Percentiles rank a stretch among this genome's conserved stretches.
Evolutionary conservation across 140 eudicot genomes (phyloP).

Genomic region (Ambrosia hybrid): DNA sequence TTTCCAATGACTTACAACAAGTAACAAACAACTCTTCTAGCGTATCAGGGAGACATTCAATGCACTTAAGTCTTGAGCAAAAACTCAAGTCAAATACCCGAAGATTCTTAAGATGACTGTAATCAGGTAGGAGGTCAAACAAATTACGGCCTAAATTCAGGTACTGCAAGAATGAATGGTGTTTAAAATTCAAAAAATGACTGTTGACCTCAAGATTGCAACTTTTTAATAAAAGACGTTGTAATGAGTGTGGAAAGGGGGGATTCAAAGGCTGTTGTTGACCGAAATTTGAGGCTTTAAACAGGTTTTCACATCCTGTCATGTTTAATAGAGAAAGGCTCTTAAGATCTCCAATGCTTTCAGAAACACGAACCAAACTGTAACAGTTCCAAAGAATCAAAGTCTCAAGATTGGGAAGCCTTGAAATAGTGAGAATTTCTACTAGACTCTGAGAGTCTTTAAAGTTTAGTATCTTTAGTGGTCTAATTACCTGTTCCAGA

Average conservation of each 20-base stretch:
- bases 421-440: constrained; percentile 15
- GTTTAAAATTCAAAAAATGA: constrained; percentile 1
- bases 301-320: constrained; percentile 32
- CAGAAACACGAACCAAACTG: constrained; percentile 30
- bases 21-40: constrained; percentile 29
- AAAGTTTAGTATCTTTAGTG: constrained; percentile 24
- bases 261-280: background rate
- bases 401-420: constrained; percentile 33
- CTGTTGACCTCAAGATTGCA: constrained; percentile 20
- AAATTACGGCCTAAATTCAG: constrained; percentile 26
- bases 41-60: constrained; percentile 25
- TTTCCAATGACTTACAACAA: constrained; percentile 25
- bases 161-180: constrained; percentile 20
- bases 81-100: constrained; percentile 30
- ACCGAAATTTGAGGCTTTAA: background rate
- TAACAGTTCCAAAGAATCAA: constrained; percentile 32
- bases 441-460: constrained; percentile 28
- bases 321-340: constrained; percentile 26
- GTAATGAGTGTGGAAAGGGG: constrained; percentile 23
- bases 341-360: constrained; percentile 11
- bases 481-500: constrained; percentile 29
- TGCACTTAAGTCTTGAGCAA: constrained; percentile 22
- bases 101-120: constrained; percentile 30
- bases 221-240: constrained; percentile 16
- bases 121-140: constrained; percentile 23